phyloP scores from a whole-genome alignment of 139 green algal species.

The Tetradesmus lagerheimii region DNA sequence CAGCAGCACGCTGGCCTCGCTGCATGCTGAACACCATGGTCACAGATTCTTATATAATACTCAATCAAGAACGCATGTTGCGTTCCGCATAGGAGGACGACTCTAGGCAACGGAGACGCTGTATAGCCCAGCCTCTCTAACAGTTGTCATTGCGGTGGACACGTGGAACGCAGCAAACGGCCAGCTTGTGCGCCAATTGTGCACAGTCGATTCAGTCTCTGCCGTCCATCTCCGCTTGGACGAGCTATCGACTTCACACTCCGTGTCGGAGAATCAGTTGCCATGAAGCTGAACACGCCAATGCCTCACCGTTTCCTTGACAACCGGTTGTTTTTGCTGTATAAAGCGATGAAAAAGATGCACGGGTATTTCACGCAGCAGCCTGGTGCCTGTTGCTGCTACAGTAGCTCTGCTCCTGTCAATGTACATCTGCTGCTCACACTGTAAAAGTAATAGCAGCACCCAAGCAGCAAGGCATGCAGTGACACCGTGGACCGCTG shows the following conservation, averaged over 20 bases:
- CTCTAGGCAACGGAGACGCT: background rate
- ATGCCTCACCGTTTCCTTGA: background rate
- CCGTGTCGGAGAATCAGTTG: background rate
- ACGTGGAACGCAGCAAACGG: background rate
- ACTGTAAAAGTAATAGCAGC: too few species aligned
- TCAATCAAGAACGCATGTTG: background rate
- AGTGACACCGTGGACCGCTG: too few species aligned
- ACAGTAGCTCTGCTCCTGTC: too few species aligned
- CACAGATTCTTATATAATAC: background rate
- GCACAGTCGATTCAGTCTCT: background rate
- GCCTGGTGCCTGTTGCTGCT: too few species aligned
- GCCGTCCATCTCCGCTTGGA: background rate
- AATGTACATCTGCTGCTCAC: too few species aligned
- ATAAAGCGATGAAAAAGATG: too few species aligned
- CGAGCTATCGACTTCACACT: background rate
- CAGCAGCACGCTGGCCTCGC: constrained; percentile 12
- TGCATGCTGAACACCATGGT: constrained; percentile 39
- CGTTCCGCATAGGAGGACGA: background rate
- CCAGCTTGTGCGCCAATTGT: background rate
- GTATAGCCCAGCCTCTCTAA: background rate
- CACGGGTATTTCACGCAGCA: too few species aligned
- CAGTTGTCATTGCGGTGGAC: background rate
- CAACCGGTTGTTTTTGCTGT: too few species aligned
- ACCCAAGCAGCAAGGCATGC: too few species aligned
- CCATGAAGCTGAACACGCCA: background rate